Conservation (phyloP, 2,329 filamentous ascomycete species). For the Lecanoromycetidae sp. region DNA sequence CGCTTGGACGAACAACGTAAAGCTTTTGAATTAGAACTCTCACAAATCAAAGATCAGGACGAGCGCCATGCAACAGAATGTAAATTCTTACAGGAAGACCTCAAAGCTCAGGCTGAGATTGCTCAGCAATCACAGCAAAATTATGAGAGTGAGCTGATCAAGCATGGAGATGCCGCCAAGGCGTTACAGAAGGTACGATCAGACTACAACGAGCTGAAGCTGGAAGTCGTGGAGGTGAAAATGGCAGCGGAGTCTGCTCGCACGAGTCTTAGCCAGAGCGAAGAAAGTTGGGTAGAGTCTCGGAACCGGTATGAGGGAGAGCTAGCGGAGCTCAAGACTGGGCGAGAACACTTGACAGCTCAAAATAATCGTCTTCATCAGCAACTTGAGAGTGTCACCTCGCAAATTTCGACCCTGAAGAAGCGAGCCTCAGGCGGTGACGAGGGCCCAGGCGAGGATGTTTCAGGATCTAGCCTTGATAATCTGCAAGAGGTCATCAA, state of each 20-base stretch:
- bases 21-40: conserved; percentile 64
- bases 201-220: conserved; percentile 72
- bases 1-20: conserved; percentile 72
- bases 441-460: conserved; percentile 36
- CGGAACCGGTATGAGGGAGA: conserved; percentile 73
- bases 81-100: conserved; percentile 77
- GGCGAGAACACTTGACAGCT: conserved; percentile 70
- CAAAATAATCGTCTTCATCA: conserved; percentile 87
- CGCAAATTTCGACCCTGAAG: conserved; percentile 69
- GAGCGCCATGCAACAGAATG: conserved; percentile 68
- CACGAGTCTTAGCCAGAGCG: conserved; percentile 62
- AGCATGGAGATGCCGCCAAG: conserved; percentile 91
- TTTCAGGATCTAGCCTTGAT: conserved; percentile 51
- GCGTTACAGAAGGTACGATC: conserved; percentile 63
- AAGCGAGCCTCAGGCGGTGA: conserved; percentile 51
- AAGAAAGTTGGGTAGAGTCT: conserved; percentile 78
- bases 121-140: conserved; percentile 86
- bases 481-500: conserved; percentile 81
- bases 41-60: conserved; percentile 69
- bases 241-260: conserved; percentile 79
- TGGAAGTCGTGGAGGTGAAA: conserved; percentile 60
- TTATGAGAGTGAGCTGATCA: conserved; percentile 87
- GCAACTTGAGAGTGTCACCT: conserved; percentile 71
- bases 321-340: conserved; percentile 61
- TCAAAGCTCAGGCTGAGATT: conserved; percentile 87